phyloP scores from a whole-genome alignment of 805 yeast species.

The Metschnikowia sp. region DNA sequence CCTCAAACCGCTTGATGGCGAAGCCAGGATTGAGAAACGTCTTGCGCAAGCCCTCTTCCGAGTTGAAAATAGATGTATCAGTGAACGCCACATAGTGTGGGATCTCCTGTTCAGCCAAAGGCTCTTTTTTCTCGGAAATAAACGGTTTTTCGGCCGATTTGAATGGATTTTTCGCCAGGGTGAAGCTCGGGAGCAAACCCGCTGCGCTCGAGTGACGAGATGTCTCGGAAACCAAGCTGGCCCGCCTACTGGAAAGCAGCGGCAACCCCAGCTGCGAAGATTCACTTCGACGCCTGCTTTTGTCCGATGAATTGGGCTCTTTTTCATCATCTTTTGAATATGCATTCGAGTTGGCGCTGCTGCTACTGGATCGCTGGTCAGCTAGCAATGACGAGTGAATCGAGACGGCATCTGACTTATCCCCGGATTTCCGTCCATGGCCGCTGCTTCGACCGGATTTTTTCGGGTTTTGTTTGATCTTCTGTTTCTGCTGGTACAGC shows the following conservation, averaged over 20 bases:
- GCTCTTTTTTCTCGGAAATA: not conserved
- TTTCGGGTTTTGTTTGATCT: conserved; percentile 20
- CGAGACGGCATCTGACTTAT: no score
- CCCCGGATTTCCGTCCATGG: no score
- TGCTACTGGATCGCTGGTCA: no score
- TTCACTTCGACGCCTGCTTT: not conserved
- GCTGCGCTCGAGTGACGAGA: not conserved
- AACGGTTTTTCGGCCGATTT: conserved; percentile 7
- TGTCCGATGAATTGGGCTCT: not conserved
- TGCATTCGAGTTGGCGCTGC: no score
- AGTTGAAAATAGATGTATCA: conserved; percentile 21
- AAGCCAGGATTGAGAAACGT: conserved; percentile 27
- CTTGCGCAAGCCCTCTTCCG: conserved; percentile 20
- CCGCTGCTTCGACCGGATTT: conserved; percentile 3
- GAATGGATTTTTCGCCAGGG: conserved; percentile 40
- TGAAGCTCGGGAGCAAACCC: not conserved
- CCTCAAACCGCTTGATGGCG: conserved; percentile 29
- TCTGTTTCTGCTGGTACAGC: conserved; percentile 41
- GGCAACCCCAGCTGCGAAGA: not conserved
- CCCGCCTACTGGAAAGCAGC: not conserved
- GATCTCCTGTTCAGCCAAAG: not conserved
- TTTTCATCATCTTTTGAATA: no score
- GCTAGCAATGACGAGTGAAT: no score
- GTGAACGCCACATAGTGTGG: conserved; percentile 9
- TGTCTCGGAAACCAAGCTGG: conserved; percentile 4